Evolutionary conservation across 176 grass and related monocot genomes (phyloP).

Genomic region (Tillandsia fasciculata): DNA sequence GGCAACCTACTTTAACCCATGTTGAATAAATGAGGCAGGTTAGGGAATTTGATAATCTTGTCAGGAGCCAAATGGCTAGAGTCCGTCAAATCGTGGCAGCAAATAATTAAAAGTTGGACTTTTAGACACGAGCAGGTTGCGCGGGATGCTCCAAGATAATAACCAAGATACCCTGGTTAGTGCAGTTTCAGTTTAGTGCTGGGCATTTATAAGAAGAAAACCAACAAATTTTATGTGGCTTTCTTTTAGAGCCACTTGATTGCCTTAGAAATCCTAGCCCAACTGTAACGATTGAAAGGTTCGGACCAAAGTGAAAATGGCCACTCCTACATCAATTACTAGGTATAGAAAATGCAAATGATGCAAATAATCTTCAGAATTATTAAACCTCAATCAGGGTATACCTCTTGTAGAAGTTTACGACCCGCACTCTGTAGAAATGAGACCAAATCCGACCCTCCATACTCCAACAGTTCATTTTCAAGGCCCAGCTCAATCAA

Average conservation of each 20-base stretch:
- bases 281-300: too few relatives aligned
- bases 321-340: neutral
- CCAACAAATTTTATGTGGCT: too few relatives aligned
- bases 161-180: too few relatives aligned
- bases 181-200: too few relatives aligned
- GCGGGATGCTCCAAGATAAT: too few relatives aligned
- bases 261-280: too few relatives aligned
- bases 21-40: neutral
- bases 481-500: constrained; percentile 80
- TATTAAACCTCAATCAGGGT: constrained; percentile 4
- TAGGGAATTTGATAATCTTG: neutral
- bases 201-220: too few relatives aligned
- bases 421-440: constrained; percentile 83
- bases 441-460: constrained; percentile 81
- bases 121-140: too few relatives aligned
- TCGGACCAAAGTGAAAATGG: neutral
- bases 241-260: too few relatives aligned
- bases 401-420: constrained; percentile 55
- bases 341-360: neutral
- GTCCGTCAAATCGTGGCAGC: too few relatives aligned
- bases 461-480: constrained; percentile 92
- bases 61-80: neutral
- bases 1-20: neutral
- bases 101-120: neutral
- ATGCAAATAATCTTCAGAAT: neutral